phyloP scores from a whole-genome alignment of 345 rosid genomes.

The Eucalyptus fibrosa region DNA sequence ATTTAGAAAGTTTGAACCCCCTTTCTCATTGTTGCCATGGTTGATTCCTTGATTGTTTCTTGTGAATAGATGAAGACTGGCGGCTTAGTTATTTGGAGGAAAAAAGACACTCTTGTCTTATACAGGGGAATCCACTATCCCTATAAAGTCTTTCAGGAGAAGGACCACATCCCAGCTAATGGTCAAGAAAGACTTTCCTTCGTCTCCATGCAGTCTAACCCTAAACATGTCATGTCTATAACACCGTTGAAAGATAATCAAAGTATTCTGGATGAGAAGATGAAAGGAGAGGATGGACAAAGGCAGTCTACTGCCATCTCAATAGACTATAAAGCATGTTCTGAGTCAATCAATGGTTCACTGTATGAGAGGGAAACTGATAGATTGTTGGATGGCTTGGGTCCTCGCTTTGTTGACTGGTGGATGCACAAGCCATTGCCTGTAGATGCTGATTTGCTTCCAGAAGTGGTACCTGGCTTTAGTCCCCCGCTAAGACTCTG shows the following conservation, averaged over 20 bases:
- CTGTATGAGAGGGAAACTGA: slow-evolving; percentile 76
- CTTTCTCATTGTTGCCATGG: background rate
- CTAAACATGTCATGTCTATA: background rate
- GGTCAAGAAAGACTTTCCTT: background rate
- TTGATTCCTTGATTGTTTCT: background rate
- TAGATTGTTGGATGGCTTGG: slow-evolving; percentile 72
- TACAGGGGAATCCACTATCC: slow-evolving; percentile 39
- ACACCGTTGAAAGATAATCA: background rate
- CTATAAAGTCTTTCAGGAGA: background rate
- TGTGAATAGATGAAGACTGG: slow-evolving; percentile 64
- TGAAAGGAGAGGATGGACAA: background rate
- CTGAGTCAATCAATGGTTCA: slow-evolving; percentile 21
- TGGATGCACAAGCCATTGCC: slow-evolving; percentile 93
- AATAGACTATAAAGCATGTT: background rate
- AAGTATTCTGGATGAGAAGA: background rate
- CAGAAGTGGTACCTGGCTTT: slow-evolving; percentile 53
- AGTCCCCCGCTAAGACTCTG: slow-evolving; percentile 52
- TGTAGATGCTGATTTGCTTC: slow-evolving; percentile 78
- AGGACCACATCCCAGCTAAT: background rate
- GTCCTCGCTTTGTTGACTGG: slow-evolving; percentile 85
- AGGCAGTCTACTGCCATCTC: background rate
- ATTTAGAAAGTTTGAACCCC: background rate
- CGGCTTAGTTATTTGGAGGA: slow-evolving; percentile 70
- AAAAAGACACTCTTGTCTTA: slow-evolving; percentile 41
- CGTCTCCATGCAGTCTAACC: background rate